A percentile compares a stretch with the other conserved stretches of the same genome.
Evolutionary conservation across 768 basidiomycete species (phyloP).

Genomic region (Rhizopogon vesiculosus): DNA sequence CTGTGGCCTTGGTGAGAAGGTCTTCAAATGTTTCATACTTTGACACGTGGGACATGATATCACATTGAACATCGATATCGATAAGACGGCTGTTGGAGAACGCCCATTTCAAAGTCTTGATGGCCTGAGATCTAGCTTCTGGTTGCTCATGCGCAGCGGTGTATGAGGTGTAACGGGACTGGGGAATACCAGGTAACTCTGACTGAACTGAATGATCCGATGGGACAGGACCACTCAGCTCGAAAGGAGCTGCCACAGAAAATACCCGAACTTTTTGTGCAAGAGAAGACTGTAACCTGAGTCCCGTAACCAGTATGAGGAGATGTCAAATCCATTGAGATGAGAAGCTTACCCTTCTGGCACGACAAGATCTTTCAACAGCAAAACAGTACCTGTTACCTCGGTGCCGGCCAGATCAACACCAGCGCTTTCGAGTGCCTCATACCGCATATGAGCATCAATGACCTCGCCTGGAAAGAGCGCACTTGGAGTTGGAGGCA

Average conservation of each 20-base stretch:
- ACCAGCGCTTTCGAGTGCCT: neutral
- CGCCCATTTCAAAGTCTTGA: constrained; percentile 62
- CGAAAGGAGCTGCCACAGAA: constrained; percentile 59
- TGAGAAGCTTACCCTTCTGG: neutral
- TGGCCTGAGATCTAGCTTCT: constrained; percentile 40
- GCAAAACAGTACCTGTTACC: constrained; percentile 34
- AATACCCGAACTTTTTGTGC: constrained; percentile 16
- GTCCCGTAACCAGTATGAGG: neutral
- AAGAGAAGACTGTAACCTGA: constrained; percentile 6
- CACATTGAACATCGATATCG: constrained; percentile 63
- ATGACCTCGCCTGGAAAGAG: constrained; percentile 60
- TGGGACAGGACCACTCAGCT: constrained; percentile 43
- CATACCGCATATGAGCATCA: constrained; percentile 66
- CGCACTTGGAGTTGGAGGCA: constrained; percentile 64
- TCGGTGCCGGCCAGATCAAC: constrained; percentile 17
- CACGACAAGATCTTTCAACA: neutral
- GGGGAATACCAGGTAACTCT: constrained; percentile 32
- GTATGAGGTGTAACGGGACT: constrained; percentile 57
- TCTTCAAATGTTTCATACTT: constrained; percentile 70
- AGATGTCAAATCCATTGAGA: neutral
- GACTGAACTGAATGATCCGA: constrained; percentile 32
- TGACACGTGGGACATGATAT: constrained; percentile 43
- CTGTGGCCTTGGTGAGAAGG: constrained; percentile 58
- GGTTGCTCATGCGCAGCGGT: constrained; percentile 34
- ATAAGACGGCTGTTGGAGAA: constrained; percentile 57